These are phyloP conservation scores for Rhodotorula babjevae DNA, from an alignment of 768 basidiomycete species.

Conservation along the genomic window DNA sequence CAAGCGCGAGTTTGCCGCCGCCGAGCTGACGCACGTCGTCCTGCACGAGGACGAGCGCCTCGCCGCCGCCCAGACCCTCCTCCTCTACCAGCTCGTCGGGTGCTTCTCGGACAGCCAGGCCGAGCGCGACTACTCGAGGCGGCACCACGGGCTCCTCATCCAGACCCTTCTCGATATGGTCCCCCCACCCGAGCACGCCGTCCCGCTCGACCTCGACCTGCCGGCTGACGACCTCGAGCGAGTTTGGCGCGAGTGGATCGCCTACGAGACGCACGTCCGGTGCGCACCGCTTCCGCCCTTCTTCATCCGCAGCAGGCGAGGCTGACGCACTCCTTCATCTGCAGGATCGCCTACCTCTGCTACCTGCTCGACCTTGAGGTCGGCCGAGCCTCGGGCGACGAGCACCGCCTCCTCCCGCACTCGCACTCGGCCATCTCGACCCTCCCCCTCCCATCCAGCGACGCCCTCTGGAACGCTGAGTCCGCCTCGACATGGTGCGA, in stretches of 20 bases:
- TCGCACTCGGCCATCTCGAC: neutral
- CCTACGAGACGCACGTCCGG: neutral
- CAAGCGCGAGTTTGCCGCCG: conserved; percentile 9
- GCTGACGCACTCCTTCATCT: neutral
- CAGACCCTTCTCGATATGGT: neutral
- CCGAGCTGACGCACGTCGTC: neutral
- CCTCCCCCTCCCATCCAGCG: neutral
- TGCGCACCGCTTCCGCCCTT: neutral
- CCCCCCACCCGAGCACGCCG: no score
- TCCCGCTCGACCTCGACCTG: neutral
- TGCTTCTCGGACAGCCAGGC: neutral
- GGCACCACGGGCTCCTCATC: neutral
- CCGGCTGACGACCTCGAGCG: neutral
- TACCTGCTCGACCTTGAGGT: conserved; percentile 5
- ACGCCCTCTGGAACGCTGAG: neutral
- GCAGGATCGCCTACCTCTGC: conserved; percentile 8
- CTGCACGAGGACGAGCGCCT: neutral
- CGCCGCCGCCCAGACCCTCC: neutral
- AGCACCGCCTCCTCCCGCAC: neutral
- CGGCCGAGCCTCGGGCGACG: neutral
- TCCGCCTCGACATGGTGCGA: neutral
- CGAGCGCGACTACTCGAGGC: neutral
- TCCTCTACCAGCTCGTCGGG: conserved; percentile 4
- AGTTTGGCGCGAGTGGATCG: neutral
- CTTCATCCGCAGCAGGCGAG: neutral